These are phyloP conservation scores for Monotropa hypopitys DNA, from an alignment of 179 eudicot species.

Conservation along the genomic window DNA sequence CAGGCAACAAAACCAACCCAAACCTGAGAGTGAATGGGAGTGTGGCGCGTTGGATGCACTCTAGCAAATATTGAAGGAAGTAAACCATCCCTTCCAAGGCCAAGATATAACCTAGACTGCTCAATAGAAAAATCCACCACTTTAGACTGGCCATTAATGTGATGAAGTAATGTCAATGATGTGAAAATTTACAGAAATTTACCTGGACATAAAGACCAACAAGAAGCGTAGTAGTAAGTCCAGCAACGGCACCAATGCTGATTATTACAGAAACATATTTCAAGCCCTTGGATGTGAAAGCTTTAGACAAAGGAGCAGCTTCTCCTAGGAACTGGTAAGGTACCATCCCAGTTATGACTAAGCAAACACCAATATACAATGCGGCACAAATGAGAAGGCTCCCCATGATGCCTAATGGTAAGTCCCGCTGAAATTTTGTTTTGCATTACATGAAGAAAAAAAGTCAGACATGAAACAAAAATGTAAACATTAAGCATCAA, in stretches of 20 bases:
- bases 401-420: slow-evolving; percentile 84
- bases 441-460: not conserved
- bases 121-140: slow-evolving; percentile 11
- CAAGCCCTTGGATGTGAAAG: slow-evolving; percentile 77
- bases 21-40: slow-evolving; percentile 75
- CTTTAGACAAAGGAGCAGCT: slow-evolving; percentile 88
- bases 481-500: not conserved
- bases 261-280: slow-evolving; percentile 67
- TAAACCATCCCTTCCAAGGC: slow-evolving; percentile 94
- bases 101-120: slow-evolving; percentile 91
- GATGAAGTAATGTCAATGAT: slow-evolving; percentile 4
- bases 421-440: slow-evolving; percentile 51
- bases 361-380: slow-evolving; percentile 77
- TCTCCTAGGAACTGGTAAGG: slow-evolving; percentile 66
- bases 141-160: slow-evolving; percentile 2
- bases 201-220: slow-evolving; percentile 99
- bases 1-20: slow-evolving; percentile 92
- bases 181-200: slow-evolving; percentile 10
- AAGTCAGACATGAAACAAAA: slow-evolving; percentile 6
- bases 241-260: slow-evolving; percentile 93
- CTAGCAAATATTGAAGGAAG: slow-evolving; percentile 70
- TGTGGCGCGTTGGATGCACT: slow-evolving; percentile 66
- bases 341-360: slow-evolving; percentile 94
- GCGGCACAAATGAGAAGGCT: slow-evolving; percentile 72
- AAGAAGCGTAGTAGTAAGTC: slow-evolving; percentile 87